Conservation (phyloP, 1,284 basidiomycete genomes). For the Caloboletus inedulis region DNA sequence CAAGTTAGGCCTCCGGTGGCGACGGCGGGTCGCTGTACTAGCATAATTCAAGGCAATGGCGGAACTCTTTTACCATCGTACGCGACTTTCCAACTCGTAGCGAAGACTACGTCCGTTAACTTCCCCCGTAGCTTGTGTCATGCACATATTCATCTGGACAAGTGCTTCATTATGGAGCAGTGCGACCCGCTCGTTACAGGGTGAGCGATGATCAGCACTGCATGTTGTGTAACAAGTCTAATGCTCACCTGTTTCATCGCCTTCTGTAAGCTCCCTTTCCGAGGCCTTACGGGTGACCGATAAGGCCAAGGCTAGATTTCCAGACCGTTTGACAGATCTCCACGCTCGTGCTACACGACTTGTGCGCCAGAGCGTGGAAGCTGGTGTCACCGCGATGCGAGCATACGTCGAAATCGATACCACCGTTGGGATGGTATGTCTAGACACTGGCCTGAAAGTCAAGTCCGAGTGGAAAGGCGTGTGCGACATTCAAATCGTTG, state of each 20-base stretch:
- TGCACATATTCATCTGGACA: slow-evolving; percentile 65
- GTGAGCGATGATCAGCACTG: slow-evolving; percentile 33
- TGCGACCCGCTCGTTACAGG: slow-evolving; percentile 50
- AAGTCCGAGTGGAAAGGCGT: slow-evolving; percentile 42
- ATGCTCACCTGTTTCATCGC: neutral
- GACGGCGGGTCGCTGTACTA: neutral
- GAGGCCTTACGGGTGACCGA: slow-evolving; percentile 56
- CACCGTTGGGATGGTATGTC: slow-evolving; percentile 47
- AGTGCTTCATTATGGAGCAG: slow-evolving; percentile 59
- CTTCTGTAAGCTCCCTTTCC: slow-evolving; percentile 45
- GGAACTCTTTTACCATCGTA: slow-evolving; percentile 53
- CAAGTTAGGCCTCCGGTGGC: neutral
- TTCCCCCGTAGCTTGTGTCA: slow-evolving; percentile 49
- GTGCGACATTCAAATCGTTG: slow-evolving; percentile 57
- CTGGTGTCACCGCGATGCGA: slow-evolving; percentile 60
- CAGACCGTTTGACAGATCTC: slow-evolving; percentile 42
- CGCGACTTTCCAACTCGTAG: slow-evolving; percentile 22
- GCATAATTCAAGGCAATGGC: slow-evolving; percentile 42
- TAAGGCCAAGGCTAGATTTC: slow-evolving; percentile 48
- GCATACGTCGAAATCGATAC: slow-evolving; percentile 60
- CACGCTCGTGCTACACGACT: slow-evolving; percentile 50
- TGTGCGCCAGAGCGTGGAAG: slow-evolving; percentile 53
- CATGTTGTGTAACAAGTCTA: no score
- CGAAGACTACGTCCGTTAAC: slow-evolving; percentile 3
- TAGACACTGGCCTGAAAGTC: slow-evolving; percentile 49